These are phyloP conservation scores for Gilbertella persicaria DNA, from an alignment of 371 early-diverging fungal genomes.

Conservation along the genomic window DNA sequence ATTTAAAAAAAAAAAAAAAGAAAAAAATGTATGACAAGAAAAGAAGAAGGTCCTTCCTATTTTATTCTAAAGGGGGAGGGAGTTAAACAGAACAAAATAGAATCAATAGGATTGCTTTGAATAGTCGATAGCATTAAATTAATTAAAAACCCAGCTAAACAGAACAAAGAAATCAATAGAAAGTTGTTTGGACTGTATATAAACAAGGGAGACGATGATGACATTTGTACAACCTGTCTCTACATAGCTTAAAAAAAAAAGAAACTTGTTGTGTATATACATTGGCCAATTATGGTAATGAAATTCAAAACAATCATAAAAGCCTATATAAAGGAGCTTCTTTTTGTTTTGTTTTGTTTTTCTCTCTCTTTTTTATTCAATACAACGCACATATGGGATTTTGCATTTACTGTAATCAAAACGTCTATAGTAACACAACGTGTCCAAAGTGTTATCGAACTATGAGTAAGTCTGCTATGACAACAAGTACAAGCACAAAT, in stretches of 20 bases:
- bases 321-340: neutral
- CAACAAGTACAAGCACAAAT: neutral
- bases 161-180: no score
- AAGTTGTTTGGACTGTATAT: neutral
- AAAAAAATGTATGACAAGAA: no score
- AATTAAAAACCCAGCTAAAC: no score
- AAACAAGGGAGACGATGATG: neutral
- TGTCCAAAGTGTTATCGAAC: conserved; percentile 25
- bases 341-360: neutral
- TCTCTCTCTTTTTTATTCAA: neutral
- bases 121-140: no score
- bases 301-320: conserved; percentile 11
- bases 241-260: conserved; percentile 1
- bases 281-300: conserved; percentile 9
- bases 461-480: neutral
- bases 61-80: no score
- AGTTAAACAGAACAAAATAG: no score
- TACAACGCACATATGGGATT: conserved; percentile 19
- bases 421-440: conserved; percentile 15
- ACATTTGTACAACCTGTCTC: conserved; percentile 3
- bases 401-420: conserved; percentile 28
- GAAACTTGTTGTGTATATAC: no score
- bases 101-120: no score
- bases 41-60: no score
- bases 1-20: no score